Conservation (phyloP, 352 stramenopile species). For the Pythium biforme region DNA sequence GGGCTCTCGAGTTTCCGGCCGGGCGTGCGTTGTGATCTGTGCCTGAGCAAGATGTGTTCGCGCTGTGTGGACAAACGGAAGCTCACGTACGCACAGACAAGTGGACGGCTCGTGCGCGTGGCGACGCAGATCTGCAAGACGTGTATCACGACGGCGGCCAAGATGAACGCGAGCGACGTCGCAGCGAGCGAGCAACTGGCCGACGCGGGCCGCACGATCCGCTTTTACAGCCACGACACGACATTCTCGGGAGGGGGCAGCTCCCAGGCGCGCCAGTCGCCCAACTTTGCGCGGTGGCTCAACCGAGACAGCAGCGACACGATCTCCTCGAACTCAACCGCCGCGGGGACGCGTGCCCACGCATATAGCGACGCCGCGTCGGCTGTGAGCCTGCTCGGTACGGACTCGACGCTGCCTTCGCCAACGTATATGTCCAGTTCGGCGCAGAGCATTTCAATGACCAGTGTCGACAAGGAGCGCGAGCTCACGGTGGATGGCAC, state of each 20-base stretch:
- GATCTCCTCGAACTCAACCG: conserved; percentile 5
- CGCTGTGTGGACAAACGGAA: conserved; percentile 19
- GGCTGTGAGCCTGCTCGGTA: no score
- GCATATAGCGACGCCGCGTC: not conserved
- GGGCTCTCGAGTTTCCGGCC: not conserved
- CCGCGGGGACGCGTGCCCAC: conserved; percentile 13
- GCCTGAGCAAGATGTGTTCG: conserved; percentile 3
- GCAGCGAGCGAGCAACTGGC: conserved; percentile 5
- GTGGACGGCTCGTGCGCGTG: conserved; percentile 2
- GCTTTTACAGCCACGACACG: not conserved
- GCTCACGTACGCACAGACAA: not conserved
- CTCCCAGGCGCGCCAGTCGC: not conserved
- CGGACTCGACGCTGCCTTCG: no score
- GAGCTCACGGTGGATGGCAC: not conserved
- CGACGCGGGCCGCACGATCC: conserved; percentile 1
- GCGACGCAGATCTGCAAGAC: conserved; percentile 12
- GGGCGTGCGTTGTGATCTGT: conserved; percentile 3
- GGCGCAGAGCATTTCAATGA: no score
- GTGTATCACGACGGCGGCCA: conserved; percentile 1
- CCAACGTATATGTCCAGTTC: no score
- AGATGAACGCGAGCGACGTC: conserved; percentile 10
- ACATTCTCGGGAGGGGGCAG: not conserved
- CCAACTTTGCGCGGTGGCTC: not conserved
- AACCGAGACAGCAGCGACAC: conserved; percentile 4
- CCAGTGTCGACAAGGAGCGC: not conserved